Evolutionary conservation across 148 eudicot genomes (phyloP).

Genomic region (Spergularia marina): DNA sequence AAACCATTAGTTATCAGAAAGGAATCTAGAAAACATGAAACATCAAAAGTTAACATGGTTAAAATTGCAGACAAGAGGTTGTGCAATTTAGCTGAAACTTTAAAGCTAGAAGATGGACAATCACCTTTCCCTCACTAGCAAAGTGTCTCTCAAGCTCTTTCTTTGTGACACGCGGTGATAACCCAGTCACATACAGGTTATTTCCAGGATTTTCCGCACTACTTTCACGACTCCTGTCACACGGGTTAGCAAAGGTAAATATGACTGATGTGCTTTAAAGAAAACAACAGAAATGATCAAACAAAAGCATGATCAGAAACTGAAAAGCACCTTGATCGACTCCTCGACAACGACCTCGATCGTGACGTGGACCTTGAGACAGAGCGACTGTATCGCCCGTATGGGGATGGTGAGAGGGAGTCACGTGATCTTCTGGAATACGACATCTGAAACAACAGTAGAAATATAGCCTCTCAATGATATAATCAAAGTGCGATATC

Average conservation of each 20-base stretch:
- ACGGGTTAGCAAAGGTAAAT: background rate
- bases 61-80: background rate
- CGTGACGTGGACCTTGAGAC: slow-evolving; percentile 43
- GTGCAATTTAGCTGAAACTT: background rate
- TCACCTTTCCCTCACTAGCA: slow-evolving; percentile 89
- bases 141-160: slow-evolving; percentile 89
- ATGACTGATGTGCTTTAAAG: background rate
- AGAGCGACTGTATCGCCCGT: slow-evolving; percentile 41
- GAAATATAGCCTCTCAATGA: background rate
- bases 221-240: slow-evolving; percentile 64
- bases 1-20: background rate
- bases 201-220: slow-evolving; percentile 92
- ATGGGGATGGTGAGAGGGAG: slow-evolving; percentile 64
- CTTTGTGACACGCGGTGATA: slow-evolving; percentile 69
- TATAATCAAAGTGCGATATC: background rate
- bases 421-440: slow-evolving; percentile 69
- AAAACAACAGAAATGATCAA: background rate
- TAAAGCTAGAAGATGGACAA: slow-evolving; percentile 10
- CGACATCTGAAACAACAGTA: slow-evolving; percentile 52
- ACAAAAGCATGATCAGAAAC: background rate
- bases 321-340: slow-evolving; percentile 58
- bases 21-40: no score
- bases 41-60: no score
- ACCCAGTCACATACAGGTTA: slow-evolving; percentile 89
- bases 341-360: slow-evolving; percentile 60